These are phyloP conservation scores for Tarenaya hassleriana DNA, from an alignment of 345 rosid genomes.

Conservation along the genomic window DNA sequence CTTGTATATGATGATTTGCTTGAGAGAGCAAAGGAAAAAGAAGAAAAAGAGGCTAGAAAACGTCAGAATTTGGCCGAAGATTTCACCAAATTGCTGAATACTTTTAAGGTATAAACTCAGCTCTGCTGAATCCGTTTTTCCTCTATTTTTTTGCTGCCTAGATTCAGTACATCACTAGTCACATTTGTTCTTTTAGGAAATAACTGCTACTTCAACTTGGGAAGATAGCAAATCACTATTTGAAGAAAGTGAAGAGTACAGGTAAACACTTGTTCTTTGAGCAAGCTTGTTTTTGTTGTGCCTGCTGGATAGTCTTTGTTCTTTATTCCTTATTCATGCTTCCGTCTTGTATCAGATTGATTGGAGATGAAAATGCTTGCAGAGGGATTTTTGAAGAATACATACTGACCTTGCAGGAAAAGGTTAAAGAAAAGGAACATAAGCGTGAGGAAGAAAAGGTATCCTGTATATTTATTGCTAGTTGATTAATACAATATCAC, in stretches of 20 bases:
- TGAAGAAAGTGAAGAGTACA: constrained; percentile 83
- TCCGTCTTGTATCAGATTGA: constrained; percentile 37
- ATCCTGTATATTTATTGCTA: background rate
- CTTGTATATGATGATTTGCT: constrained; percentile 75
- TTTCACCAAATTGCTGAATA: constrained; percentile 54
- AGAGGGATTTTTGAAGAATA: constrained; percentile 81
- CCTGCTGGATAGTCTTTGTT: constrained; percentile 7
- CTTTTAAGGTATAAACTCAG: constrained; percentile 54
- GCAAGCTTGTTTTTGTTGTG: constrained; percentile 5
- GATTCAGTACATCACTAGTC: constrained; percentile 1
- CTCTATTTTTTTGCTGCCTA: background rate
- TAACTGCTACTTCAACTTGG: constrained; percentile 72
- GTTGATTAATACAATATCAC: no score
- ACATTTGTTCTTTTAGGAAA: constrained; percentile 45
- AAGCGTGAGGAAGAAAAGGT: constrained; percentile 98
- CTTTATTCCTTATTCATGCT: constrained; percentile 11
- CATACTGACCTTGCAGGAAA: constrained; percentile 58
- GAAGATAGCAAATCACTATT: constrained; percentile 63
- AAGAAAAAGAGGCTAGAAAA: constrained; percentile 92
- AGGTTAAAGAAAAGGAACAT: constrained; percentile 89
- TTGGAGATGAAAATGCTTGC: constrained; percentile 64
- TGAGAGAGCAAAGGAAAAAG: constrained; percentile 88
- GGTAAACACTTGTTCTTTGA: constrained; percentile 31
- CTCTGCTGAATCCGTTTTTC: background rate
- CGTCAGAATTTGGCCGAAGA: constrained; percentile 85